phyloP scores from a whole-genome alignment of 352 stramenopile species.

The Pythium brachiatum region DNA sequence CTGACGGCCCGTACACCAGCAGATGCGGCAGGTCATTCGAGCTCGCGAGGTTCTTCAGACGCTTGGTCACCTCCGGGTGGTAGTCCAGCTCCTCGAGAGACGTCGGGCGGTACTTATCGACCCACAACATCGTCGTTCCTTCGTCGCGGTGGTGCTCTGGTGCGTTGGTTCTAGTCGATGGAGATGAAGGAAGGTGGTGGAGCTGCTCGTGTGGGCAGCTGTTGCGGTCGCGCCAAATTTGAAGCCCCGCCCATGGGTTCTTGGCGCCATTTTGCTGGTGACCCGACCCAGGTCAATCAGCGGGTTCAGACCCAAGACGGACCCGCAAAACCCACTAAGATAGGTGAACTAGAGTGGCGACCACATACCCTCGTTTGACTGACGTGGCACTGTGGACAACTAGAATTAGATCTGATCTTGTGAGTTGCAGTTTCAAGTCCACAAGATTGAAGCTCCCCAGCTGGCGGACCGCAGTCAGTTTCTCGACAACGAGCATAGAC shows the following conservation, averaged over 20 bases:
- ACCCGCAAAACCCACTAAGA: too few species aligned
- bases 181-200: too few species aligned
- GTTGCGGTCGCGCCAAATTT: conserved; percentile 1
- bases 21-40: conserved; percentile 93
- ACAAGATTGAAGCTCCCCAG: neutral
- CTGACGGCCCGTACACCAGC: conserved; percentile 97
- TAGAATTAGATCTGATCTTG: neutral
- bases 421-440: neutral
- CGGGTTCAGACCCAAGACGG: neutral
- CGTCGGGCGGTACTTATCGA: conserved; percentile 98
- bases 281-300: neutral
- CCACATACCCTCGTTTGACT: neutral
- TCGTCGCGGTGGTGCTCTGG: neutral
- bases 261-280: conserved; percentile 1
- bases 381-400: neutral
- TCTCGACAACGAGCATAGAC: neutral
- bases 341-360: too few species aligned
- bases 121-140: conserved; percentile 91
- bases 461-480: neutral
- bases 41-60: conserved; percentile 74
- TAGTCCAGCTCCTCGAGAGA: conserved; percentile 92
- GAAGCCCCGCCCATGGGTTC: neutral
- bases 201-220: neutral
- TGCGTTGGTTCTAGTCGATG: too few species aligned
- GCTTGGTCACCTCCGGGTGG: conserved; percentile 92